Conservation (phyloP, 2,329 filamentous ascomycete genomes). For the Lachnellula subtilissima region DNA sequence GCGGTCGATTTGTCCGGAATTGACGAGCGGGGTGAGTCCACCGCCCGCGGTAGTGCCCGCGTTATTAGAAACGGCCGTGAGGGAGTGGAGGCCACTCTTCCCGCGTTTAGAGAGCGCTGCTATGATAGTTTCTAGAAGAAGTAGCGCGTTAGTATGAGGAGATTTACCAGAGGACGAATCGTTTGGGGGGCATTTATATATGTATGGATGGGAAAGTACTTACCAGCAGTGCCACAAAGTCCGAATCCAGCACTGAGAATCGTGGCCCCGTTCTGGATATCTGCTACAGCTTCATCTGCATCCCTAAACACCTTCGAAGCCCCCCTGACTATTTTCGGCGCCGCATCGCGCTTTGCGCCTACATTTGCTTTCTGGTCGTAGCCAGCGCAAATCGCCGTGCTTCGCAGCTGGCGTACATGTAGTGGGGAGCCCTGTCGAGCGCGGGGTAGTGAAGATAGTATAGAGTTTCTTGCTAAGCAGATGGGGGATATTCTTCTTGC, state of each 20-base stretch:
- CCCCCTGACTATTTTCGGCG: constrained; percentile 21
- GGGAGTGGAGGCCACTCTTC: constrained; percentile 46
- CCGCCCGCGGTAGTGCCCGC: constrained; percentile 65
- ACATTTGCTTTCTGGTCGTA: constrained; percentile 21
- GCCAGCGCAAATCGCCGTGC: constrained; percentile 4
- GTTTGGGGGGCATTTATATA: not conserved
- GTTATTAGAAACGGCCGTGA: constrained; percentile 79
- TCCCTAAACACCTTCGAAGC: constrained; percentile 24
- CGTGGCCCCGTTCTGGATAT: constrained; percentile 53
- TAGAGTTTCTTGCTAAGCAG: constrained; percentile 9
- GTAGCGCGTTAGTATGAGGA: too few species aligned
- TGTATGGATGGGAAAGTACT: not conserved
- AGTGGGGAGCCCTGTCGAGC: constrained; percentile 1
- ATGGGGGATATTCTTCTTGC: constrained; percentile 17
- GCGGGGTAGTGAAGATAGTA: constrained; percentile 6
- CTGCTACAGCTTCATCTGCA: constrained; percentile 26
- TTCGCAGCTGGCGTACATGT: constrained; percentile 13
- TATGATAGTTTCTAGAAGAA: constrained; percentile 60
- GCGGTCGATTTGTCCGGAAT: constrained; percentile 64
- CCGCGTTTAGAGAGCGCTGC: constrained; percentile 58
- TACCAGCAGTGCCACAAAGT: constrained; percentile 71
- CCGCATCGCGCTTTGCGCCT: constrained; percentile 16
- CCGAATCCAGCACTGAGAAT: constrained; percentile 77
- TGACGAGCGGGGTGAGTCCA: constrained; percentile 64
- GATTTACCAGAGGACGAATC: too few species aligned